A percentile compares a stretch with the other conserved stretches of the same genome.
Conservation (phyloP, 2,329 filamentous ascomycete species). For the Microcyclosporella mali region DNA sequence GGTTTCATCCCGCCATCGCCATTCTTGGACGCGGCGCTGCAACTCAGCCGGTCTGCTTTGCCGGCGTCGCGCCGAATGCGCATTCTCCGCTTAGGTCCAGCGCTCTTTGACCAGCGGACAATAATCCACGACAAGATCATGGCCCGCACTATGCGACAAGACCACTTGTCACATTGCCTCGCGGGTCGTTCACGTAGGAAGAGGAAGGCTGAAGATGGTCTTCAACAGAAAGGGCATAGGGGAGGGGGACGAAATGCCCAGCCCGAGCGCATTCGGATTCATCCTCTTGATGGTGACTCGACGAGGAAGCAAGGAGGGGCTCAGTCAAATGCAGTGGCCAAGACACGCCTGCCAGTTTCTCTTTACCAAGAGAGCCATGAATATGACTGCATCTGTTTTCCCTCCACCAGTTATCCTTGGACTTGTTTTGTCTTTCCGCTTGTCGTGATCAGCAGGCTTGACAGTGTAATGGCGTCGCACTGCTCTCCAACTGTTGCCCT, state of each 20-base stretch:
- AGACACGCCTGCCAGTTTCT: no score
- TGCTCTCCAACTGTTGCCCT: no score
- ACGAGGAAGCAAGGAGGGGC: neutral
- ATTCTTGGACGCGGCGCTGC: slow-evolving; percentile 2
- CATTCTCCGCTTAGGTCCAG: neutral
- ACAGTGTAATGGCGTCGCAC: no score
- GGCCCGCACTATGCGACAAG: neutral
- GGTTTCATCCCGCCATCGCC: slow-evolving; percentile 1
- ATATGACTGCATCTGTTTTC: slow-evolving; percentile 1
- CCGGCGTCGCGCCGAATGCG: neutral
- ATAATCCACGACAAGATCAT: slow-evolving; percentile 1
- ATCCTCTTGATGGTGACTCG: neutral
- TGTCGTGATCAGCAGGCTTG: no score
- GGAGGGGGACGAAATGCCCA: neutral
- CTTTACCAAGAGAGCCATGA: no score
- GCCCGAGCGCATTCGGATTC: neutral
- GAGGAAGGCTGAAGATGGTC: neutral
- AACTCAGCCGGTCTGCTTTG: slow-evolving; percentile 15
- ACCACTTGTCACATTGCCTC: neutral
- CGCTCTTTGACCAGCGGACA: slow-evolving; percentile 1
- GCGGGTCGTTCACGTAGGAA: neutral
- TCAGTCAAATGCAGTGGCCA: slow-evolving; percentile 1
- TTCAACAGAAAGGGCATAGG: neutral
- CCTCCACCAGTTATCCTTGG: no score
- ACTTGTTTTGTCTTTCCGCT: no score